Percentiles rank a stretch among this genome's conserved stretches.
These are phyloP conservation scores for Cyclotella kingstonii DNA, from an alignment of 108 stramenopile species.

Conservation along the genomic window DNA sequence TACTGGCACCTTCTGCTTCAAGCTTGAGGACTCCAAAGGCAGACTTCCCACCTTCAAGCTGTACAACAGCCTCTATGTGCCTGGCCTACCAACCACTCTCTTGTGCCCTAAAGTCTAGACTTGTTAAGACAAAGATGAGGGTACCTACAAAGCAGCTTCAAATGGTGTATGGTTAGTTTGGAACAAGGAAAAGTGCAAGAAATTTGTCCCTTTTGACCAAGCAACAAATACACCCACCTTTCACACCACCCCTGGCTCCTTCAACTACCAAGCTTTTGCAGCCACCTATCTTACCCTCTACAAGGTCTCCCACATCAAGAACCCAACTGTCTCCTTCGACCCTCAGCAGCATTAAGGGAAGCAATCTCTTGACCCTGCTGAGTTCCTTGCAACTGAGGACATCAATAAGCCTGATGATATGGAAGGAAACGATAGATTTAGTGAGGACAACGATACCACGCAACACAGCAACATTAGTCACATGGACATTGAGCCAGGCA, in stretches of 20 bases:
- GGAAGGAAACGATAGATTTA: not conserved
- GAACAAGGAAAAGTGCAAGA: not conserved
- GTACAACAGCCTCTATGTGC: conserved; percentile 5
- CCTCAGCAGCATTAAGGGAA: not conserved
- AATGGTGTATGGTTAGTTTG: conserved; percentile 2
- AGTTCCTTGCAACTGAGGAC: conserved; percentile 9
- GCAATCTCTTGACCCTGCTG: not conserved
- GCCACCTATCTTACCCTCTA: not conserved
- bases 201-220: not conserved
- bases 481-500: no score
- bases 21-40: conserved; percentile 4
- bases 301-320: not conserved
- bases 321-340: not conserved
- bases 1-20: conserved; percentile 12
- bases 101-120: not conserved
- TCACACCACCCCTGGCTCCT: not conserved
- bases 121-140: not conserved
- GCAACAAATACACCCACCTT: conserved; percentile 13
- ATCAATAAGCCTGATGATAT: not conserved
- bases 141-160: not conserved
- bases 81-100: not conserved
- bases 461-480: conserved; percentile 9
- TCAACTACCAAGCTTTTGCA: conserved; percentile 3
- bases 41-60: conserved; percentile 1
- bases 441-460: not conserved